Conservation (phyloP, 306 rosid genomes). For the Cucumis hystrix region DNA sequence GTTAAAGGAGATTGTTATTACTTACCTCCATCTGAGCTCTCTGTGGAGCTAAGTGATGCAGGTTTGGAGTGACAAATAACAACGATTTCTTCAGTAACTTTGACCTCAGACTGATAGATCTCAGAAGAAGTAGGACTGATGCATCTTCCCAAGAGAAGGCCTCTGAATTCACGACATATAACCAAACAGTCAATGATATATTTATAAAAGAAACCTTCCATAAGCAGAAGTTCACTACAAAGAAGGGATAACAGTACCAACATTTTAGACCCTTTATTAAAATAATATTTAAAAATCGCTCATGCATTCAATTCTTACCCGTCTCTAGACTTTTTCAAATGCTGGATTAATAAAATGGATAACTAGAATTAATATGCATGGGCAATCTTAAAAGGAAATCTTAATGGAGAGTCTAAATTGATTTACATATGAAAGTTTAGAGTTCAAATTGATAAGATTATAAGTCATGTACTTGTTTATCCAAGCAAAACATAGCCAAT, state of each 20-base stretch:
- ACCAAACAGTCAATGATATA: conserved; percentile 13
- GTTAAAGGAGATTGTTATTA: background rate
- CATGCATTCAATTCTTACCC: too few species aligned
- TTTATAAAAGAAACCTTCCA: background rate
- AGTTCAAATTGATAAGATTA: too few species aligned
- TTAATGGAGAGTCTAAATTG: too few species aligned
- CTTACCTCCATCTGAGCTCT: conserved; percentile 87
- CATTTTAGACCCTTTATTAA: too few species aligned
- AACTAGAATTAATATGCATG: too few species aligned
- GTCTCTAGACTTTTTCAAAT: too few species aligned
- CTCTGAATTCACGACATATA: conserved; percentile 26
- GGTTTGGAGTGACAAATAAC: conserved; percentile 87
- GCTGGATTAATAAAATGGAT: too few species aligned
- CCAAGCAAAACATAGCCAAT: too few species aligned
- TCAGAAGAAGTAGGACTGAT: conserved; percentile 23
- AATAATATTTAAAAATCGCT: too few species aligned
- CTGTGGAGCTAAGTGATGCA: conserved; percentile 83
- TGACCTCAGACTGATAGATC: conserved; percentile 41
- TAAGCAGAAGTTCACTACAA: background rate
- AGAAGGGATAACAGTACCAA: background rate
- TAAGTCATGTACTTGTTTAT: too few species aligned
- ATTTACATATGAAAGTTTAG: too few species aligned
- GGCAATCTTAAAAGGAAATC: too few species aligned
- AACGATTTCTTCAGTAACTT: conserved; percentile 44
- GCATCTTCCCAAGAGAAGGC: conserved; percentile 35